phyloP scores from a whole-genome alignment of 805 yeast species.

The Saccharomycopsis sp. region DNA sequence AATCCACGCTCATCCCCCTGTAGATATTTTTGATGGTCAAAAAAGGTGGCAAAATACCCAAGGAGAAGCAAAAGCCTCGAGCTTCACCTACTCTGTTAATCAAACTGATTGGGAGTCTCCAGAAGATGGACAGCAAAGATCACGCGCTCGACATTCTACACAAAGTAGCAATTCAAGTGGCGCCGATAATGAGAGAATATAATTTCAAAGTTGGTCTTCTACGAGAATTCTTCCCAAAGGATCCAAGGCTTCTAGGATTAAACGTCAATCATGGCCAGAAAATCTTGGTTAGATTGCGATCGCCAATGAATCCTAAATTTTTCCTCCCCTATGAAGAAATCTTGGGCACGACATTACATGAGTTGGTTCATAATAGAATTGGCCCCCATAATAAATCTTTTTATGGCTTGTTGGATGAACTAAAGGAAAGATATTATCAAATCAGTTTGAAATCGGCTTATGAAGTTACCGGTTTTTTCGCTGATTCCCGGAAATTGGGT shows the following conservation, averaged over 20 bases:
- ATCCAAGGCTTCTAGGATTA: conserved; percentile 60
- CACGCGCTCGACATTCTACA: conserved; percentile 55
- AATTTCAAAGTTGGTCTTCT: conserved; percentile 59
- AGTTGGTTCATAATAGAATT: conserved; percentile 67
- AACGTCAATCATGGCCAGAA: conserved; percentile 76
- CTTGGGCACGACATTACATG: conserved; percentile 83
- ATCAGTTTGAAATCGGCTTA: conserved; percentile 38
- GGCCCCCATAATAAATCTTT: conserved; percentile 80
- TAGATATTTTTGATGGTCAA: not conserved
- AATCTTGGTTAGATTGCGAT: conserved; percentile 63
- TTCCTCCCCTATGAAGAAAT: conserved; percentile 62
- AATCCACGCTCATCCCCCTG: not conserved
- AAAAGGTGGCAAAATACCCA: not conserved
- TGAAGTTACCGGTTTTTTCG: conserved; percentile 40
- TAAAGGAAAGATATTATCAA: conserved; percentile 43
- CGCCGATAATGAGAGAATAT: conserved; percentile 70
- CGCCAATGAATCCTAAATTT: conserved; percentile 33
- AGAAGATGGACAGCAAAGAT: conserved; percentile 37
- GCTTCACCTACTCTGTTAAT: conserved; percentile 1
- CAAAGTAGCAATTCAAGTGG: conserved; percentile 60
- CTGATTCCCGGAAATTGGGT: conserved; percentile 44
- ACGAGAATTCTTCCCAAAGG: conserved; percentile 77
- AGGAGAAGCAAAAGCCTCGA: not conserved
- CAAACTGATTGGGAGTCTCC: not conserved
- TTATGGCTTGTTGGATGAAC: conserved; percentile 55